Evolutionary conservation across 1,284 basidiomycete genomes (phyloP), one percentile per base, ranked within the genome.

Genomic region (Cryptococcus sp.): DNA sequence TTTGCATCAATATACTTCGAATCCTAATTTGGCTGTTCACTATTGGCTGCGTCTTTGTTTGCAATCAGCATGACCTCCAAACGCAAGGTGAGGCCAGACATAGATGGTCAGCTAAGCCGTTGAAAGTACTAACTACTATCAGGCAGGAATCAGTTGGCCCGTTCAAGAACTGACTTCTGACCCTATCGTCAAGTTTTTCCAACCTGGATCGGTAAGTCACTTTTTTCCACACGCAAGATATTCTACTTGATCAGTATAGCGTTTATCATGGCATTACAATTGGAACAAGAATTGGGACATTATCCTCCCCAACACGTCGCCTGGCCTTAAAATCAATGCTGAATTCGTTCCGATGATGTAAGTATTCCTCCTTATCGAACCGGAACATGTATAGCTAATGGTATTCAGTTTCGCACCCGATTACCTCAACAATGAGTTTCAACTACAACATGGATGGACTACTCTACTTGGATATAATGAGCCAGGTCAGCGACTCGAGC

Each of bases 341-440:
- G 71, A 75, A 46, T 75, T 72, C 49, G 56, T 75, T 8, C 70
- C 71, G 8, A 75, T 75, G 73, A 70, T 75, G 73, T 73, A 56
- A 52, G 71, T 54, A 4, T 14, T 14, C 11, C 37, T 33, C 43
- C 14, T 13, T 23, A 14, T 36, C 23, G 23, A 6, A 31, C 4
- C 5, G 10, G 15, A 13, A 15, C 30, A 4, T 15, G 11, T 15
- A 34, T 14, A 31, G n/a, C 44, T 5, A 52, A 10, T 10, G 43
- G n/a, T 38, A 50, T 30, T n/a, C 47, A 75, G 73, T n/a, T 75
- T 71, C 53, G 67, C 69, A 0, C 68, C 73, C 5, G 52, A 59
- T 7, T 64, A 68, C 43, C 45, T 73, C 11, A 5, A 66, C 49
- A 71, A 75, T 58, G 65, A 60, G 38, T 49, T 62, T 45, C 13